Evolutionary conservation across 495 filamentous ascomycete genomes (phyloP).

Genomic region (Penicillium tannophilum): DNA sequence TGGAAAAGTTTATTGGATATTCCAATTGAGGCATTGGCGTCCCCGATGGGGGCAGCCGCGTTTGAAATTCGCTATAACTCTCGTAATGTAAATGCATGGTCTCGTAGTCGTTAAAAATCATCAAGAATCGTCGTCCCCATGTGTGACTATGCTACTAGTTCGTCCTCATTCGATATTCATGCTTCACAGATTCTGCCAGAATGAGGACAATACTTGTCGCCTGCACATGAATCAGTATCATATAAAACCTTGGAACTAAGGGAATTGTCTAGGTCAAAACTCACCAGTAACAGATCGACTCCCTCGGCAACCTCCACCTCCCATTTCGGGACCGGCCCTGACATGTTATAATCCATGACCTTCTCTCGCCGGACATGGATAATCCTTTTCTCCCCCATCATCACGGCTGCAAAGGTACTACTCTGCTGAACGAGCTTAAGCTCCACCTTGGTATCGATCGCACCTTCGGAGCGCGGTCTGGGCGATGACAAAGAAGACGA

Average conservation of each 20-base stretch:
- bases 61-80: neutral
- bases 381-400: slow-evolving; percentile 28
- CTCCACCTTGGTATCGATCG: slow-evolving; percentile 15
- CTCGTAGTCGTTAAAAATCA: neutral
- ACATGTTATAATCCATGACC: slow-evolving; percentile 17
- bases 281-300: slow-evolving; percentile 31
- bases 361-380: slow-evolving; percentile 21
- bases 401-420: slow-evolving; percentile 18
- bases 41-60: neutral
- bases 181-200: slow-evolving; percentile 23
- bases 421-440: slow-evolving; percentile 22
- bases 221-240: slow-evolving; percentile 11
- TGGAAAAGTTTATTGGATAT: slow-evolving; percentile 21
- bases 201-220: slow-evolving; percentile 29
- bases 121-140: neutral
- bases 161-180: slow-evolving; percentile 15
- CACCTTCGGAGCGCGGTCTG: slow-evolving; percentile 13
- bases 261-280: neutral
- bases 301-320: slow-evolving; percentile 30
- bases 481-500: slow-evolving; percentile 15
- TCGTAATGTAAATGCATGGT: neutral
- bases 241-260: neutral
- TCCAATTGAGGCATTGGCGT: slow-evolving; percentile 12
- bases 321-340: slow-evolving; percentile 21
- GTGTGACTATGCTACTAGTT: neutral